These are phyloP conservation scores for Xylogone sp. DNA, from an alignment of 2,329 filamentous ascomycete species.

Conservation along the genomic window DNA sequence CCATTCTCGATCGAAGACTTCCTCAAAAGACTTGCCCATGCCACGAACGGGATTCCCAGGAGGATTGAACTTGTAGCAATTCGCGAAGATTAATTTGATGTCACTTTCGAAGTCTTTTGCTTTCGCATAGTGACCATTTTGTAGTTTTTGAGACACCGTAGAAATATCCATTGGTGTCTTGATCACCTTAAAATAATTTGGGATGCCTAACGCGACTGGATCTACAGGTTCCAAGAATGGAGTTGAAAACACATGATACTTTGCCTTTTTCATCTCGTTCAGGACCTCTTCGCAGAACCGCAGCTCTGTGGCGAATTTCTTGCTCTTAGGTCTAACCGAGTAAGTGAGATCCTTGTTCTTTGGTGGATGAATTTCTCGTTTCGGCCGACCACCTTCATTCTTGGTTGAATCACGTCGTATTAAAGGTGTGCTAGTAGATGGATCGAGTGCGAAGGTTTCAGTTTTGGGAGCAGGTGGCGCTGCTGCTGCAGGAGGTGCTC, in stretches of 20 bases:
- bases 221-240: slow-evolving; percentile 86
- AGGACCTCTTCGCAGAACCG: slow-evolving; percentile 85
- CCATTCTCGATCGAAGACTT: slow-evolving; percentile 73
- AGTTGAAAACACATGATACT: slow-evolving; percentile 63
- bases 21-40: slow-evolving; percentile 69
- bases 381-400: slow-evolving; percentile 74
- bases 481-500: slow-evolving; percentile 23
- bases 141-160: slow-evolving; percentile 76
- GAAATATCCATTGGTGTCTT: slow-evolving; percentile 95
- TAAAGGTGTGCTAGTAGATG: slow-evolving; percentile 68
- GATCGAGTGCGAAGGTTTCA: slow-evolving; percentile 70
- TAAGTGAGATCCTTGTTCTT: slow-evolving; percentile 92
- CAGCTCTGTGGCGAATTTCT: slow-evolving; percentile 84
- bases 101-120: slow-evolving; percentile 85
- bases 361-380: slow-evolving; percentile 89
- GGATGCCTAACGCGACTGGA: slow-evolving; percentile 89
- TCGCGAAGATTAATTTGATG: slow-evolving; percentile 77
- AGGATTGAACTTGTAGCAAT: slow-evolving; percentile 93
- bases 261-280: slow-evolving; percentile 70
- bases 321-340: slow-evolving; percentile 79
- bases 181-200: slow-evolving; percentile 87
- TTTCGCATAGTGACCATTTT: slow-evolving; percentile 72
- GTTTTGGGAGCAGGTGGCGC: slow-evolving; percentile 34
- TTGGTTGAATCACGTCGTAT: slow-evolving; percentile 83
- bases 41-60: slow-evolving; percentile 68